Conservation (phyloP, 345 rosid genomes). For the Euclidium syriacum region DNA sequence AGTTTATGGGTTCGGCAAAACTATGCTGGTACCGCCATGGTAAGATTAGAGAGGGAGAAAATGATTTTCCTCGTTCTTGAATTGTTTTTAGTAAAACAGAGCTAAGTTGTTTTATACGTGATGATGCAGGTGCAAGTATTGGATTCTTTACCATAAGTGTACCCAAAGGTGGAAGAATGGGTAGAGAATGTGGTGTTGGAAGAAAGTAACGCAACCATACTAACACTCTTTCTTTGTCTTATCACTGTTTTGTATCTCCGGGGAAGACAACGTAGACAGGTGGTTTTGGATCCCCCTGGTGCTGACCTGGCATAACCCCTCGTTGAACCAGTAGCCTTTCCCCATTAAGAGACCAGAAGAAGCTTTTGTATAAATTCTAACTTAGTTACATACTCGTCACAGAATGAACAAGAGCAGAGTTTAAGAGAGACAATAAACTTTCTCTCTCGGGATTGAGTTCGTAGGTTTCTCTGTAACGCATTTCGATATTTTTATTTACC, state of each 20-base stretch:
- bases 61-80: neutral
- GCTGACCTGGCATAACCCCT: constrained; percentile 13
- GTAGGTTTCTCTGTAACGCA: neutral
- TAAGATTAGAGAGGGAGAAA: constrained; percentile 34
- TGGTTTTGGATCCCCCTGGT: neutral
- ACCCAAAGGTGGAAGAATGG: constrained; percentile 74
- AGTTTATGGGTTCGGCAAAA: constrained; percentile 81
- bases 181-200: constrained; percentile 72
- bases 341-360: neutral
- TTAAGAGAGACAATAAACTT: neutral
- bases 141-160: constrained; percentile 76
- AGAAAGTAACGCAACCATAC: constrained; percentile 88
- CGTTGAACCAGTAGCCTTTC: constrained; percentile 6
- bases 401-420: neutral
- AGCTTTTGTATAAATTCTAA: neutral
- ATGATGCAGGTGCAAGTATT: constrained; percentile 44
- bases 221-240: constrained; percentile 69
- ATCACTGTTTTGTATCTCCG: constrained; percentile 68
- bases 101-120: neutral
- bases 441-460: neutral
- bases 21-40: constrained; percentile 58
- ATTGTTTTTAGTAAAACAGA: neutral
- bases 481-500: neutral
- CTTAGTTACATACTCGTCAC: neutral
- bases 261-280: constrained; percentile 57